These are phyloP conservation scores for Encephalitozoon intestinalis DNA, from an alignment of 371 early-diverging fungal genomes.

Conservation along the genomic window DNA sequence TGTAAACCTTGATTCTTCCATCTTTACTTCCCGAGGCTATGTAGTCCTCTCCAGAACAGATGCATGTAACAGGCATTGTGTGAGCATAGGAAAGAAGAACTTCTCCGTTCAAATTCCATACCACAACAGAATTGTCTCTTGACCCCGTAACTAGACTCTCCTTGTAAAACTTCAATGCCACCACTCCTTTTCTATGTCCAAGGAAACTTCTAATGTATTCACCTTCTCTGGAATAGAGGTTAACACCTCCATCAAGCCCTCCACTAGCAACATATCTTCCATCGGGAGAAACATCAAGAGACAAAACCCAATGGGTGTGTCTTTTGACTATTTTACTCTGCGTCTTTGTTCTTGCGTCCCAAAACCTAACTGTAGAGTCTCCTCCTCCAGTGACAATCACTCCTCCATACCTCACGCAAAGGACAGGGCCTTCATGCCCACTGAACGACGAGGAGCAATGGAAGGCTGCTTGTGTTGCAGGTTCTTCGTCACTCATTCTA, in stretches of 20 bases:
- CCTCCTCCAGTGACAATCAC: constrained; percentile 78
- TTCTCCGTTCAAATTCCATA: constrained; percentile 72
- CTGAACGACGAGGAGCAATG: constrained; percentile 42
- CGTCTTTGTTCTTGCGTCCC: constrained; percentile 73
- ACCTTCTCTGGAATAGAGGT: constrained; percentile 61
- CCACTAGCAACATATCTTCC: constrained; percentile 69
- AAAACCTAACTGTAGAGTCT: constrained; percentile 84
- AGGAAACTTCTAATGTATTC: constrained; percentile 66
- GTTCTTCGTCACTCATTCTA: constrained; percentile 19
- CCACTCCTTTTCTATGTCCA: constrained; percentile 77
- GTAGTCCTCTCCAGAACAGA: constrained; percentile 67
- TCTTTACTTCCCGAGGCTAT: constrained; percentile 72
- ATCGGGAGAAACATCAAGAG: constrained; percentile 76
- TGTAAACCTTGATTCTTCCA: constrained; percentile 65
- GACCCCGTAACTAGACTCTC: constrained; percentile 71
- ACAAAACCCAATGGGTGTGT: constrained; percentile 71
- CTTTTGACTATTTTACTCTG: constrained; percentile 66
- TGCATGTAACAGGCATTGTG: constrained; percentile 65
- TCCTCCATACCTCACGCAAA: constrained; percentile 76
- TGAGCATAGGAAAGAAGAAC: constrained; percentile 70
- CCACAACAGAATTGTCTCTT: constrained; percentile 79
- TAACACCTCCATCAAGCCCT: constrained; percentile 80
- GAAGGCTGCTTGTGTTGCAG: constrained; percentile 42
- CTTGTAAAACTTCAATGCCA: constrained; percentile 74
- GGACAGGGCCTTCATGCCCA: constrained; percentile 79